Base-by-base conservation (phyloP, 805 yeast species). In the Cyberlindnera petersonii region DNA sequence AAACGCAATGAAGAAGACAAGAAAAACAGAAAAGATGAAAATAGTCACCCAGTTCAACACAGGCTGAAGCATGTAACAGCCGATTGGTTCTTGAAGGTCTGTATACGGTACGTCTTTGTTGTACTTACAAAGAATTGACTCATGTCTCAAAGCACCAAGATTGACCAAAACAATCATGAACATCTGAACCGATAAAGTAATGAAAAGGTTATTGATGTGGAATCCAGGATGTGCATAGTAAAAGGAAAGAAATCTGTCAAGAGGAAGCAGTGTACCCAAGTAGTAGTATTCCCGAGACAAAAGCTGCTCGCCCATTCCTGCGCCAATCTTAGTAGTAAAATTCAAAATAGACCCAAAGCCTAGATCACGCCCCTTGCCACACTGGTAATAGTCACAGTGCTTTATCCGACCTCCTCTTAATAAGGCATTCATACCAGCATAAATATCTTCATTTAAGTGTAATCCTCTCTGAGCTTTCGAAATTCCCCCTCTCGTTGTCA, bases 261-360 rank as follows among this genome's bases (percentile, higher is more conserved):
- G 70, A 3, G 96, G 95, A 39, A 91, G 66, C 51, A 80, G 86
- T 2, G 96, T 86, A 2, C 98, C 97, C 44, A 91, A 61, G 61
- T 86, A 87, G 59, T 82, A 91, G 62, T 89, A 87, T 55, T 91
- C 98, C 54, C 98, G 73, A 6, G 96, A 86, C 24, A 91, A 64
- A 60, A 89, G 74, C 60, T 91, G 98, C 59, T 91, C 98, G 8
- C 98, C 98, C 98, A 91, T 91, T 35, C 98, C 98, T 30, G 96
- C 93, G 3, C 98, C 98, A 58, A 91, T 89, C 64, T 91, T 91
- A 3, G 96, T 83, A 0, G 96, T 91, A 66, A 91, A 91, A 57
- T 89, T 91, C 50, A 91, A 68, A 48, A 91, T 88, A 0, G 96
- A 86, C 1, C 88, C 83, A 64, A 91, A 91, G 3, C 98, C 98